phyloP scores from a whole-genome alignment of 169 alveolate species.

The Plasmodium malariae region DNA sequence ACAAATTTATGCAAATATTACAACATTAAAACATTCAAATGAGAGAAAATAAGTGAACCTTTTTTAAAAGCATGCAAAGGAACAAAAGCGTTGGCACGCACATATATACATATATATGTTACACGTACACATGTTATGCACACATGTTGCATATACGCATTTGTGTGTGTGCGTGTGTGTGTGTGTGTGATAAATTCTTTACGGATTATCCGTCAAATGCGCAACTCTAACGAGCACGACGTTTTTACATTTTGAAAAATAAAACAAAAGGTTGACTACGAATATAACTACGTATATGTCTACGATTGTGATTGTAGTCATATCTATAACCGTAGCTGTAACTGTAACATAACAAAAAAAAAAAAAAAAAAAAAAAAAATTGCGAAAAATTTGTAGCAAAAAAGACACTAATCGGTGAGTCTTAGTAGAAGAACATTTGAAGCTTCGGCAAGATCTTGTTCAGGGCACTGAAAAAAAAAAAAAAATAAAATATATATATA shows the following conservation, averaged over 20 bases:
- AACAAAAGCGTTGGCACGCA: background rate
- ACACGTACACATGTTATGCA: background rate
- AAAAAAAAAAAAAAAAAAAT: background rate
- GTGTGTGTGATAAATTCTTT: too few relatives aligned
- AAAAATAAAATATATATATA: too few relatives aligned
- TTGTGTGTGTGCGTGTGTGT: background rate
- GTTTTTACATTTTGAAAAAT: too few relatives aligned
- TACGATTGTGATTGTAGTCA: too few relatives aligned
- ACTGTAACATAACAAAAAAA: background rate
- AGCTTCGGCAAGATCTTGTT: conserved; percentile 88
- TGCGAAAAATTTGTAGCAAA: background rate
- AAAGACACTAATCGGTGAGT: conserved; percentile 82
- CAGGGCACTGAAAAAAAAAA: conserved; percentile 78
- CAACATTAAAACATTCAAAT: background rate
- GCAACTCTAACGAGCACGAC: too few relatives aligned
- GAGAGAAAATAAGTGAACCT: background rate
- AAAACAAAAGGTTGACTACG: too few relatives aligned
- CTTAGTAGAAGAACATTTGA: conserved; percentile 85
- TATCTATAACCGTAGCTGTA: too few relatives aligned
- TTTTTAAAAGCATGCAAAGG: background rate
- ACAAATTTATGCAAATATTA: too few relatives aligned
- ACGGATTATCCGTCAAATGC: too few relatives aligned
- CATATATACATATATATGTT: background rate
- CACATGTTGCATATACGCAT: background rate
- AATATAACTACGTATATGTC: too few relatives aligned